These are phyloP conservation scores for Novymonas esmeraldas DNA, from an alignment of 208 protist genomes.

Conservation along the genomic window DNA sequence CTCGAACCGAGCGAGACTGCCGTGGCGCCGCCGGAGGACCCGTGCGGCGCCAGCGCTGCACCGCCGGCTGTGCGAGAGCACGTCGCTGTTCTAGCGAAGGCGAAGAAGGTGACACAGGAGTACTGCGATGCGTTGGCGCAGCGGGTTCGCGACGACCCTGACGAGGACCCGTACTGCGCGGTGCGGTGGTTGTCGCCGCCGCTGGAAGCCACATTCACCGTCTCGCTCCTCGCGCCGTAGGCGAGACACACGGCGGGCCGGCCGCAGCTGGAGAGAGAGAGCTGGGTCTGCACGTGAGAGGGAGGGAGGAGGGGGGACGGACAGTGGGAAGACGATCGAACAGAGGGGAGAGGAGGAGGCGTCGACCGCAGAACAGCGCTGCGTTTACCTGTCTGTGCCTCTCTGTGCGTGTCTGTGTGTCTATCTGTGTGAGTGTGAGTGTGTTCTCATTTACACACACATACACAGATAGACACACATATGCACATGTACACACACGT, in stretches of 20 bases:
- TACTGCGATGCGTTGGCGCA: constrained; percentile 54
- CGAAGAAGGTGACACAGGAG: constrained; percentile 46
- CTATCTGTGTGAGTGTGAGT: too few species aligned
- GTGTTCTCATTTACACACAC: too few species aligned
- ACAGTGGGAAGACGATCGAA: too few species aligned
- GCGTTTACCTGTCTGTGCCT: too few species aligned
- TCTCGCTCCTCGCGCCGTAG: constrained; percentile 29
- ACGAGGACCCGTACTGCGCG: constrained; percentile 50
- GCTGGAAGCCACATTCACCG: constrained; percentile 15
- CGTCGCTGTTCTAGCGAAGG: constrained; percentile 46
- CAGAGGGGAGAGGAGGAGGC: too few species aligned
- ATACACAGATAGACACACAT: too few species aligned
- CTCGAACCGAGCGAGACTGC: constrained; percentile 19
- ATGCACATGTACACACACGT: too few species aligned
- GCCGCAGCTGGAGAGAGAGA: neutral
- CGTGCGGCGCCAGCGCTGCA: constrained; percentile 18
- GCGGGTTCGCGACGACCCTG: constrained; percentile 32
- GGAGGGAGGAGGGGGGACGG: neutral
- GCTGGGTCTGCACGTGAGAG: neutral
- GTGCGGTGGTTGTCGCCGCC: constrained; percentile 35
- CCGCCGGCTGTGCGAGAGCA: constrained; percentile 16
- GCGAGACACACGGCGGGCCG: too few species aligned
- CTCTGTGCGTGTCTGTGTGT: too few species aligned
- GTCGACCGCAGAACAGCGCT: too few species aligned
- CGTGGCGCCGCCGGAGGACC: constrained; percentile 8